Base-by-base conservation (phyloP, 2,329 filamentous ascomycete species). In the Emergomyces pasteurianus region DNA sequence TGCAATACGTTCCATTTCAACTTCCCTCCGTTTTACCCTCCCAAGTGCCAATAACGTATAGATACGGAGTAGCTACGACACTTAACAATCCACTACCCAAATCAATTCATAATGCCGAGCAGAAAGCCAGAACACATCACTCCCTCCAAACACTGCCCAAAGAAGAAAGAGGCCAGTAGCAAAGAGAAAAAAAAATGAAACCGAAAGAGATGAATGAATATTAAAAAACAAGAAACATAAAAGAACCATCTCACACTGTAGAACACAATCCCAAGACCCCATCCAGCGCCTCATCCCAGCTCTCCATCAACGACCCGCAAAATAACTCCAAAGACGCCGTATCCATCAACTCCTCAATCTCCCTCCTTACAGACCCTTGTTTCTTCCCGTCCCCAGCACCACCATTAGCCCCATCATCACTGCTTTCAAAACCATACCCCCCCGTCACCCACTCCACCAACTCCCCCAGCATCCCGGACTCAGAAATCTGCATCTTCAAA, bases 281-380 rank as follows among this genome's bases (percentile, higher is more conserved):
- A 58, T 75, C 71, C 28, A 79, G 68, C 6, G 71, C 75, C 59
- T 78, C 76, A 55, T 78, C 75, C 77, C 77, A 79, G 64, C 77
- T 78, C 62, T 78, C 76, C 69, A 74, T 77, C 64, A 79, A 66
- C 38, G 70, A 68, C n/a, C 74, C 75, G 62, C 74, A 76, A 65
- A 77, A 74, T 23, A 77, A 60, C 65, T 78, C 77, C 61, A 78
- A 63, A 3, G 68, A 70, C 10, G 73, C 69, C 56, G 69, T 68
- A 59, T 75, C 75, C 43, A 76, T 63, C 36, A 72, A 67, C 26
- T 70, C 67, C 40, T 74, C 72, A 31, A 78, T 61, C 58, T 72
- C 68, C 16, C 9, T 28, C 49, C 9, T 58, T 21, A 49, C 58
- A 10, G 26, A 47, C 7, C 36, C 36, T 21, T 47, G 61, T 14